Conservation (phyloP, 495 filamentous ascomycete genomes). For the Podospora didyma region DNA sequence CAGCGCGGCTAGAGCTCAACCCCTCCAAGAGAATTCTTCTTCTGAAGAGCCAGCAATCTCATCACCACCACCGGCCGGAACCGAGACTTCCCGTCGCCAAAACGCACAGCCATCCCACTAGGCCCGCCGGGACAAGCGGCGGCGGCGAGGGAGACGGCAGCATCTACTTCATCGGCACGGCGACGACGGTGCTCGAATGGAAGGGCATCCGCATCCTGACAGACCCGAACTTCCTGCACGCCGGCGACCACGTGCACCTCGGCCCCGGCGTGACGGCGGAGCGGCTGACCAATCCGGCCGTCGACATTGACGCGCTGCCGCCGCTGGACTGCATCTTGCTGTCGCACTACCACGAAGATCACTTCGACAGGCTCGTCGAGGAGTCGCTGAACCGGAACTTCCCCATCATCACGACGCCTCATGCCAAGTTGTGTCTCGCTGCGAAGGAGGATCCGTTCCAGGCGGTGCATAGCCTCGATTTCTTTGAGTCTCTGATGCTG, state of each 20-base stretch:
- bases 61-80: no score
- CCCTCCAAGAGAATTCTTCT: no score
- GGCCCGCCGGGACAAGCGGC: neutral
- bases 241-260: constrained; percentile 64
- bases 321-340: constrained; percentile 57
- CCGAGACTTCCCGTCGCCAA: no score
- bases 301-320: constrained; percentile 60
- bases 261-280: constrained; percentile 56
- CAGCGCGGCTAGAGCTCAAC: no score
- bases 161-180: constrained; percentile 59
- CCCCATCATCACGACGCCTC: constrained; percentile 62
- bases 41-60: no score
- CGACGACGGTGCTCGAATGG: constrained; percentile 65
- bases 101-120: neutral
- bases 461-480: constrained; percentile 49
- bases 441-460: constrained; percentile 49
- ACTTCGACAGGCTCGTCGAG: constrained; percentile 63
- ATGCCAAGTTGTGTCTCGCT: constrained; percentile 53
- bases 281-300: constrained; percentile 54
- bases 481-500: constrained; percentile 52
- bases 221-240: constrained; percentile 69
- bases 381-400: constrained; percentile 51
- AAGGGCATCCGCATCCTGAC: constrained; percentile 60
- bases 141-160: constrained; percentile 17
- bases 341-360: constrained; percentile 65